phyloP scores from a whole-genome alignment of 306 rosid species.

The Vachellia collinsii region DNA sequence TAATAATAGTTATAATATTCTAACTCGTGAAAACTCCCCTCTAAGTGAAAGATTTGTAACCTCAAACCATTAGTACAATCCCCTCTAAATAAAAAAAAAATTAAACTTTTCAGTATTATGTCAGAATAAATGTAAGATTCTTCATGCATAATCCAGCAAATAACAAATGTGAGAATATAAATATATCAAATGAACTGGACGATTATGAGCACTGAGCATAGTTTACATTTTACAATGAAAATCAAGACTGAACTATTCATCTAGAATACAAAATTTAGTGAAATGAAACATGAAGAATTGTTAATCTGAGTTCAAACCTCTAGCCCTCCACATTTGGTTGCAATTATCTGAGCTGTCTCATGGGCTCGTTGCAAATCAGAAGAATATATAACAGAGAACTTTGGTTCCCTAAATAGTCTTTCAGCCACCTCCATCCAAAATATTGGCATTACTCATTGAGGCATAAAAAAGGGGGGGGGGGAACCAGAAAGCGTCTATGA shows the following conservation, averaged over 20 bases:
- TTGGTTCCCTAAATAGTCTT: conserved; percentile 73
- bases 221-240: conserved; percentile 13
- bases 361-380: conserved; percentile 90
- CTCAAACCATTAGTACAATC: background rate
- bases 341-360: conserved; percentile 86
- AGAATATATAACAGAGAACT: conserved; percentile 69
- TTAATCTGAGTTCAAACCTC: conserved; percentile 59
- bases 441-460: conserved; percentile 28
- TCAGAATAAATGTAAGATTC: conserved; percentile 19
- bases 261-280: conserved; percentile 12
- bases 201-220: conserved; percentile 31
- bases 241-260: conserved; percentile 13
- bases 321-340: conserved; percentile 66
- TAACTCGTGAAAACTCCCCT: background rate
- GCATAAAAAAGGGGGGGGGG: conserved; percentile 9
- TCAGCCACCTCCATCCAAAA: conserved; percentile 68
- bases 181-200: conserved; percentile 29
- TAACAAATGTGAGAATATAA: conserved; percentile 19
- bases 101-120: background rate
- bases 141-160: conserved; percentile 26
- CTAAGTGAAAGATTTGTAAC: background rate
- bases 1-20: no score
- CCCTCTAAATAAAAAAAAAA: background rate
- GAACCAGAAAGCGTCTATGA: background rate
- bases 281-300: conserved; percentile 31